These are phyloP conservation scores for Rubus idaeus DNA, from an alignment of 306 rosid species.

Conservation along the genomic window DNA sequence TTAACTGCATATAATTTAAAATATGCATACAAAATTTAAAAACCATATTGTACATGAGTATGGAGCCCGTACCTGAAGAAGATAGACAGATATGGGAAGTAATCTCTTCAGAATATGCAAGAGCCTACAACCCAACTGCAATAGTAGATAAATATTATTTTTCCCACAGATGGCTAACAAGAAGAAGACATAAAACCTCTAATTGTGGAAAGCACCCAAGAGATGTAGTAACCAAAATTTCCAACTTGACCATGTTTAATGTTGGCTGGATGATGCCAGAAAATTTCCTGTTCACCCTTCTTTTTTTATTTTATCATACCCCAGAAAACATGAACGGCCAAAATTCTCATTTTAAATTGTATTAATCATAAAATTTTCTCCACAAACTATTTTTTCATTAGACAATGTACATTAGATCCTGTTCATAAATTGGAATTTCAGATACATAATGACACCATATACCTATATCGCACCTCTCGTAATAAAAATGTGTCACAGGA, in stretches of 20 bases:
- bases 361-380: neutral
- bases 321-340: no score
- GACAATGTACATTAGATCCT: neutral
- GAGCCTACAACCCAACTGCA: slow-evolving; percentile 86
- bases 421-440: neutral
- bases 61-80: slow-evolving; percentile 72
- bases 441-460: neutral
- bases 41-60: slow-evolving; percentile 9
- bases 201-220: neutral
- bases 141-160: slow-evolving; percentile 32
- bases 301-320: no score
- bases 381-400: neutral
- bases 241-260: no score
- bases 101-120: slow-evolving; percentile 91
- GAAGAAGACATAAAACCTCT: neutral
- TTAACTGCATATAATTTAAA: slow-evolving; percentile 15
- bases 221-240: neutral
- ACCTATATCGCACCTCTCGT: neutral
- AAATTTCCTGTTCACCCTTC: no score
- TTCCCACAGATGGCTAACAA: slow-evolving; percentile 8
- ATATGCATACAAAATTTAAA: slow-evolving; percentile 14
- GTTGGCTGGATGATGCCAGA: no score
- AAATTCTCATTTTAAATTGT: neutral
- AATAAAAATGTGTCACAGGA: neutral
- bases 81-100: slow-evolving; percentile 91